Percentiles rank a stretch among this genome's conserved stretches.
These are phyloP conservation scores for Lepidopterella palustris DNA, from an alignment of 495 filamentous ascomycete species.

Conservation along the genomic window DNA sequence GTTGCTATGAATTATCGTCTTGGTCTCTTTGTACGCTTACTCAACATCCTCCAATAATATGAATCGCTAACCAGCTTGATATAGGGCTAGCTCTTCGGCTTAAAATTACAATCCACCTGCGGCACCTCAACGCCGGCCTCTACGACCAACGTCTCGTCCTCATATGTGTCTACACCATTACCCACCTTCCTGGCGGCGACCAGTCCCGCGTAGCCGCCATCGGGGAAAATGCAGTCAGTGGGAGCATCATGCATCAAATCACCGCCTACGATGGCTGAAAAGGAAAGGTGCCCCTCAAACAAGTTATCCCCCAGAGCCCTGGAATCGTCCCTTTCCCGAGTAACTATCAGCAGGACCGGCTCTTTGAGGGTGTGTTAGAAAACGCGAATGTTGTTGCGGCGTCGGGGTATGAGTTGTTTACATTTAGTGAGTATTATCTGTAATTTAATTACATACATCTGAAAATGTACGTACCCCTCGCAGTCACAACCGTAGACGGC, in stretches of 20 bases:
- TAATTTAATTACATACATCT: background rate
- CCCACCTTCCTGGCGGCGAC: slow-evolving; percentile 32
- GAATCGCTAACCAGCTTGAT: background rate
- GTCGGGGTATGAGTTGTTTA: background rate
- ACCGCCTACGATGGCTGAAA: background rate
- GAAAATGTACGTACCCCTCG: background rate
- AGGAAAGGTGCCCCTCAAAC: background rate
- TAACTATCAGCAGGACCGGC: background rate
- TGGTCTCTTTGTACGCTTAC: background rate
- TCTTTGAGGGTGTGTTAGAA: background rate
- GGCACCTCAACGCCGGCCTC: slow-evolving; percentile 38
- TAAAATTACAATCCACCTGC: slow-evolving; percentile 34
- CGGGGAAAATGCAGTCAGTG: slow-evolving; percentile 64
- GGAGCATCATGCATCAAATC: slow-evolving; percentile 34
- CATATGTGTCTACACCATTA: slow-evolving; percentile 36
- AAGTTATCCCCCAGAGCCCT: background rate
- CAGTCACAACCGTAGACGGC: background rate
- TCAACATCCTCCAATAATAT: background rate
- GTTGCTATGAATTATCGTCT: background rate
- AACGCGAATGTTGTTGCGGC: too few species aligned
- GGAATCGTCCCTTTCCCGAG: background rate
- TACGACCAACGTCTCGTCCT: slow-evolving; percentile 40
- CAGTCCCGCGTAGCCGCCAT: slow-evolving; percentile 52
- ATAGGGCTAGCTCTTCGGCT: background rate
- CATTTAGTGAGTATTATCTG: background rate